Base-by-base conservation (phyloP, 805 yeast species). In the Lachancea quebecensis region DNA sequence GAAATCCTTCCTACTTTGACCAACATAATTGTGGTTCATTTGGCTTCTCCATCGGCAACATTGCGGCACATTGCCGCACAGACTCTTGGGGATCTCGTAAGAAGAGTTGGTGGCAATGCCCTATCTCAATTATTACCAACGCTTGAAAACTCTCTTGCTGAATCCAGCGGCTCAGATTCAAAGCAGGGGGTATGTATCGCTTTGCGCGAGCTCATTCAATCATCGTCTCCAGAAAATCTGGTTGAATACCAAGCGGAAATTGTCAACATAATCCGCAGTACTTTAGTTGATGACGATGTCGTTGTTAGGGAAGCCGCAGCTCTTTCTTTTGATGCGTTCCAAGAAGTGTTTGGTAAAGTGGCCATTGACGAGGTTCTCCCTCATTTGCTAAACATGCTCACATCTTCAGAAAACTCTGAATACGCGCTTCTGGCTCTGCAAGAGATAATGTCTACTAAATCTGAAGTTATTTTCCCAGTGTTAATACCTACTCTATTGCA, bases 101-200 rank as follows among this genome's bases (percentile, higher is more conserved):
- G 91, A 59, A 78, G 99, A 59, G 96, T 89, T 46, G 97, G 97
- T 49, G 79, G 87, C 27, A 82, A 82, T 55, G 95, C 96, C 0
- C 74, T 93, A 50, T 71, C 87, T 2, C 88, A 85, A 60, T 69
- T 93, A 50, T 70, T 93, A 49, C 99, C 99, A 36, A 84, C 95
- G 4, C 70, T 91, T 55, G 84, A 86, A 53, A 77, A 75, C 34
- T 75, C 87, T 1, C 68, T 85, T 50, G 61, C 71, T 43, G 69
- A 73, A n/a, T 60, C 76, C 28, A 67, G 75, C 45, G 93, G 85
- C 56, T 70, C 85, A n/a, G 93, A 83, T 60, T 83, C 95, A 32
- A 86, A 85, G 61, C 95, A 90, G 70, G 99, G 99, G 72, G 87
- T 93, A 42, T 93, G 99, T 72, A 80, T 91, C 62, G 99, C 99